Percentiles rank a stretch among this genome's conserved stretches.
phyloP scores from a whole-genome alignment of 257 asterid species.

The Cordia subcordata region DNA sequence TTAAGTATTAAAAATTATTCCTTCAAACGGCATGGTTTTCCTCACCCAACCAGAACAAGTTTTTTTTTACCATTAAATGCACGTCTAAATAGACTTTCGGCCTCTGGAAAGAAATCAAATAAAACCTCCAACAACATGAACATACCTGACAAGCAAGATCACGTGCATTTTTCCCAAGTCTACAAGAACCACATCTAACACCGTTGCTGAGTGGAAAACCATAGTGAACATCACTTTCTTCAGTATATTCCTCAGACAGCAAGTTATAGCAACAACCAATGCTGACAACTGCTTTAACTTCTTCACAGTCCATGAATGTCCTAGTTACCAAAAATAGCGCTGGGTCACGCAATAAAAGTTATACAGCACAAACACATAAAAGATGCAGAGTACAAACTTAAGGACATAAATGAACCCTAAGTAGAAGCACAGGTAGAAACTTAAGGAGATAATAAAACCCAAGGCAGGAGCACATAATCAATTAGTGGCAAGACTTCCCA shows the following conservation, averaged over 20 bases:
- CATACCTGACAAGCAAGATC: slow-evolving; percentile 96
- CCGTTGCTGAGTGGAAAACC: slow-evolving; percentile 87
- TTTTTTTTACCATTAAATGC: background rate
- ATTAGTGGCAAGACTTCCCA: too few species aligned
- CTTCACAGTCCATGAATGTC: slow-evolving; percentile 72
- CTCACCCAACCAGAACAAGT: background rate
- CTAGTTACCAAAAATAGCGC: slow-evolving; percentile 27
- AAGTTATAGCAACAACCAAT: slow-evolving; percentile 94
- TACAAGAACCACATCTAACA: slow-evolving; percentile 46
- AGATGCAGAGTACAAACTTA: too few species aligned
- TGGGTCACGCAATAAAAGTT: background rate
- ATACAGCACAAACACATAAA: background rate
- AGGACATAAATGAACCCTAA: too few species aligned
- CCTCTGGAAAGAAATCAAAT: background rate
- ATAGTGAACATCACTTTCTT: slow-evolving; percentile 29
- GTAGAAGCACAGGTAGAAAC: too few species aligned
- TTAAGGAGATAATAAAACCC: too few species aligned
- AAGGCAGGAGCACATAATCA: too few species aligned
- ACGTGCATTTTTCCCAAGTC: slow-evolving; percentile 64
- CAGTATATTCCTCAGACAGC: slow-evolving; percentile 54
- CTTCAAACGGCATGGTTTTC: too few species aligned
- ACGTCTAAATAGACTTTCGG: background rate
- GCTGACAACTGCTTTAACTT: slow-evolving; percentile 72
- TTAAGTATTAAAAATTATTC: background rate
- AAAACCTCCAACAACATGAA: slow-evolving; percentile 6